Evolutionary conservation across 2,329 filamentous ascomycete species (phyloP).

Genomic region (Acrocalymma vagum): DNA sequence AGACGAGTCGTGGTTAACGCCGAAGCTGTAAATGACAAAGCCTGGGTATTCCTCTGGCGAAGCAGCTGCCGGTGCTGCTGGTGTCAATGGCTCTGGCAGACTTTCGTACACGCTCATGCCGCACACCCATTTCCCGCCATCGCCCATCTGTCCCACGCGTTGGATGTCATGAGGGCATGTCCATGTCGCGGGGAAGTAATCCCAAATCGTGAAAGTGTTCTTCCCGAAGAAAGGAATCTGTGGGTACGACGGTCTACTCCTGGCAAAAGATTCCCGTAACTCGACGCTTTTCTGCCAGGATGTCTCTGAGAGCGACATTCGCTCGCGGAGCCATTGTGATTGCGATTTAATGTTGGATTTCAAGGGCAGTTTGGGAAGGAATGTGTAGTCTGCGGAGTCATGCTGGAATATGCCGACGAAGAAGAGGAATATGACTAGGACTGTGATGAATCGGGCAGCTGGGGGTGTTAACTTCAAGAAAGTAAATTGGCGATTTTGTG

Average conservation of each 20-base stretch:
- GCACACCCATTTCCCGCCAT: slow-evolving; percentile 46
- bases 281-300: slow-evolving; percentile 39
- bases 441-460: slow-evolving; percentile 29
- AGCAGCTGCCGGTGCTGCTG: slow-evolving; percentile 12
- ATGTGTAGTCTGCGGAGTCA: slow-evolving; percentile 25
- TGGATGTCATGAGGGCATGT: slow-evolving; percentile 45
- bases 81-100: slow-evolving; percentile 24
- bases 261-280: slow-evolving; percentile 36
- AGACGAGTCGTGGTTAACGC: slow-evolving; percentile 43
- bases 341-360: slow-evolving; percentile 22
- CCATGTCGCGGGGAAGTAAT: slow-evolving; percentile 43
- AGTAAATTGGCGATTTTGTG: too few relatives aligned
- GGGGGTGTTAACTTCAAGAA: slow-evolving; percentile 13
- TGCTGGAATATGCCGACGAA: slow-evolving; percentile 36
- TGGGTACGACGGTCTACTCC: slow-evolving; percentile 33
- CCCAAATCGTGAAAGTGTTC: slow-evolving; percentile 43
- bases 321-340: slow-evolving; percentile 34
- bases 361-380: slow-evolving; percentile 30
- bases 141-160: slow-evolving; percentile 39
- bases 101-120: slow-evolving; percentile 43
- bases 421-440: slow-evolving; percentile 31
- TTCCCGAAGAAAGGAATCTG: slow-evolving; percentile 41
- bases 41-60: slow-evolving; percentile 24
- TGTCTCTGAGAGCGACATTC: slow-evolving; percentile 38
- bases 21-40: slow-evolving; percentile 42